These are phyloP conservation scores for Pythium utonaiense DNA, from an alignment of 352 stramenopile species.

Conservation along the genomic window DNA sequence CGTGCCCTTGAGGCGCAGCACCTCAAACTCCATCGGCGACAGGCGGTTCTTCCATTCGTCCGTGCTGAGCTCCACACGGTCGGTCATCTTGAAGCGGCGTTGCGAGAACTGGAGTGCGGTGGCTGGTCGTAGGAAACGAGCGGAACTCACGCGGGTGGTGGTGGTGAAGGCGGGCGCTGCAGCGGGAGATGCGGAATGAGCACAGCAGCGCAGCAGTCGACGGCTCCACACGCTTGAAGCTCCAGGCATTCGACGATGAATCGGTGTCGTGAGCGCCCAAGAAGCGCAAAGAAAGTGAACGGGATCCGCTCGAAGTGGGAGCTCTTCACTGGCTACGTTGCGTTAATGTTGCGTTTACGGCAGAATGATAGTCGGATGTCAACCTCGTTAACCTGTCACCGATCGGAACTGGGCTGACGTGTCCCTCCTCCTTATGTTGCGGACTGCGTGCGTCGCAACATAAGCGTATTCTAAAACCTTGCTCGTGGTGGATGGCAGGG, in stretches of 20 bases:
- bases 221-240: conserved; percentile 14
- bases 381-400: not conserved
- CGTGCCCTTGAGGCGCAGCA: conserved; percentile 89
- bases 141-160: conserved; percentile 1
- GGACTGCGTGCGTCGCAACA: not conserved
- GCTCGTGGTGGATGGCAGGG: no score
- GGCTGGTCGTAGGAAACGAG: not conserved
- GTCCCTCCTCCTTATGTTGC: not conserved
- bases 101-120: not conserved
- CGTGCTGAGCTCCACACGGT: conserved; percentile 49
- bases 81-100: conserved; percentile 46
- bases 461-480: not conserved
- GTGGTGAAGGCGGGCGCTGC: no score
- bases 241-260: conserved; percentile 9
- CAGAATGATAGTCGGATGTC: conserved; percentile 2
- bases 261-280: not conserved
- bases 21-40: conserved; percentile 73
- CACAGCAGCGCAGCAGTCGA: conserved; percentile 12
- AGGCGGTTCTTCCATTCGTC: conserved; percentile 83
- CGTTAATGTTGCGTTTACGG: conserved; percentile 5
- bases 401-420: not conserved
- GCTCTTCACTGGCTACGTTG: conserved; percentile 9
- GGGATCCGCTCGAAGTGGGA: not conserved
- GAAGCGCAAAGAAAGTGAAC: conserved; percentile 25
- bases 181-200: conserved; percentile 14